Evolutionary conservation across 225 moss, liverwort and hornwort genomes (phyloP), one percentile per base, ranked within the genome.

Genomic region (Physcomitrium patens): DNA sequence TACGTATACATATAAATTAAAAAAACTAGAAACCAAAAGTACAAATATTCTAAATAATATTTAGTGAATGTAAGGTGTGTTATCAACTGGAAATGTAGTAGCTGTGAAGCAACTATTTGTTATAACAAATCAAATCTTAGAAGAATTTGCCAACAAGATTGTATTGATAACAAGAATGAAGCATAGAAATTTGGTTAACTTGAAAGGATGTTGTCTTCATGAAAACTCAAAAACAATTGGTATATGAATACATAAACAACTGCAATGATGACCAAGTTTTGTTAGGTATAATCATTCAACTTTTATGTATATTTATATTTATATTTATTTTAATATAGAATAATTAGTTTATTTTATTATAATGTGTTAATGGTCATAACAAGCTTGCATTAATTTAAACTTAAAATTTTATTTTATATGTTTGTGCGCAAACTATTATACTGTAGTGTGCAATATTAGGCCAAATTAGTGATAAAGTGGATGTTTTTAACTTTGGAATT

Each of bases 391-490:
- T 1, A 24, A 24, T 1, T 24, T 24, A 24, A 1, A 24, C 24
- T 1, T 24, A 24, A 24, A 24, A 64, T 42, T 64, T 12, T 64
- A 3, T 10, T 43, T 18, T 10, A 42, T 11, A 64, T 64, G 19
- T n/a, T 45, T n/a, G n/a, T n/a, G n/a, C n/a, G 19, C 19, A 42
- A 64, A 64, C 60, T 18, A 42, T 64, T n/a, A 20, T 52, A 53
- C 74, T 65, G 1, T 50, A 75, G 45, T 65, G 65, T 75, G 74
- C 74, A 22, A 51, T 65, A 14, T 24, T 43, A 7, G 76, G 76
- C n/a, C 85, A 85, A 63, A 54, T 85, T 48, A 81, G 78, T 41
- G 81, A 81, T 42, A 85, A 86, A 73, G 57, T 43, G 3, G 68
- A 76, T 19, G 68, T 76, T 16, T 76, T 23, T 11, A 76, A 68